Percentiles rank a stretch among this genome's conserved stretches.
Conservation (phyloP, 805 yeast genomes). For the Myxozyma vanderwaltii region DNA sequence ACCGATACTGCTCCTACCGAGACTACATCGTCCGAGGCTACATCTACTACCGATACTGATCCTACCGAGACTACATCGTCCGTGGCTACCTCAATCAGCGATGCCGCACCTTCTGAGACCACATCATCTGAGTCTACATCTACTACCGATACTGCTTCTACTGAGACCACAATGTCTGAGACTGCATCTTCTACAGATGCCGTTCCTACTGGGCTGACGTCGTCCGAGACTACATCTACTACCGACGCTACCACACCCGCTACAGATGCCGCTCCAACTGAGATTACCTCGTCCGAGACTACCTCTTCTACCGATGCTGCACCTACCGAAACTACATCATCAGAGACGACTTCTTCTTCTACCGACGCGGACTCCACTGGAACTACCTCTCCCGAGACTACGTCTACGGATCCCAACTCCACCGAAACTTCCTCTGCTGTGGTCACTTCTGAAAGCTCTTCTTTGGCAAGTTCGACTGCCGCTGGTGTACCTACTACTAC, state of each 20-base stretch:
- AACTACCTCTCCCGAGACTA: background rate
- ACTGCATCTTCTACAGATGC: background rate
- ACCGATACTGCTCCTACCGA: constrained; percentile 14
- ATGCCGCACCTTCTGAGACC: constrained; percentile 12
- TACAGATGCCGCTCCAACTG: background rate
- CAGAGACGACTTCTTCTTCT: background rate
- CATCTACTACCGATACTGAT: constrained; percentile 14
- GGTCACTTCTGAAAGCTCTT: background rate
- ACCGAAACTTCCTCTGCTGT: constrained; percentile 1
- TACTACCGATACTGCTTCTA: constrained; percentile 14
- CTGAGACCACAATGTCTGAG: background rate
- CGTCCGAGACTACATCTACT: background rate
- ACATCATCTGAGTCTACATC: background rate
- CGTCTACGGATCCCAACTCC: constrained; percentile 10
- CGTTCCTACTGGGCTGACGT: no score
- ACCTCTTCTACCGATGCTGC: background rate
- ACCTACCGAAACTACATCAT: background rate
- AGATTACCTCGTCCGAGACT: background rate
- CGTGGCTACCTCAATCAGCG: background rate
- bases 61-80: background rate
- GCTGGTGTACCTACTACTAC: background rate
- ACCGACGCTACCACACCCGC: no score
- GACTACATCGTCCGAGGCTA: background rate
- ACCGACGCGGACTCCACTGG: background rate
- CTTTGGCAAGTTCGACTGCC: background rate